These are phyloP conservation scores for Sphagnum magellanicum DNA, from an alignment of 228 moss, liverwort and hornwort genomes.

Conservation along the genomic window DNA sequence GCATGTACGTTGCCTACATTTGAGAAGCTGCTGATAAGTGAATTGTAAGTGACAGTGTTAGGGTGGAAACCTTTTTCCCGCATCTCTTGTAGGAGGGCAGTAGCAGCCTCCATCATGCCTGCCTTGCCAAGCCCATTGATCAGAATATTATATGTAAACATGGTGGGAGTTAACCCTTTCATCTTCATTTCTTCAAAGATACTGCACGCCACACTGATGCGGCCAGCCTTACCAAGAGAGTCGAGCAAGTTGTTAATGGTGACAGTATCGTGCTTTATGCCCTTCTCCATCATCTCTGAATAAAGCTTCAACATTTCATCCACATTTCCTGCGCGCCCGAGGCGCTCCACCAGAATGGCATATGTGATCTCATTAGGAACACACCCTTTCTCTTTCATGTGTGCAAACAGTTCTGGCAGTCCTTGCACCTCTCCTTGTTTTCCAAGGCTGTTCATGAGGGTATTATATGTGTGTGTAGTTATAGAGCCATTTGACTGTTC, in stretches of 20 bases:
- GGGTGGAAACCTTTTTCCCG: conserved; percentile 26
- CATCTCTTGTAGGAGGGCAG: conserved; percentile 34
- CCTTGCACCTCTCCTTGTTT: conserved; percentile 39
- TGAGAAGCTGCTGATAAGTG: conserved; percentile 28
- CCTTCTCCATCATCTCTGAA: conserved; percentile 38
- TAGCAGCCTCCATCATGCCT: conserved; percentile 40
- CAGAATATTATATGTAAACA: conserved; percentile 41
- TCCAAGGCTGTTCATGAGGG: conserved; percentile 35
- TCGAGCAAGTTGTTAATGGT: conserved; percentile 48
- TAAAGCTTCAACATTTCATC: conserved; percentile 48
- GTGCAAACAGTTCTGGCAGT: conserved; percentile 30
- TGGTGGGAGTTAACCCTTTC: conserved; percentile 25
- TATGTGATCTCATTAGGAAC: conserved; percentile 38
- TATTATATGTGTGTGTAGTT: conserved; percentile 47
- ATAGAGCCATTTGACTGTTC: conserved; percentile 19
- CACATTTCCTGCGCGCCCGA: conserved; percentile 41
- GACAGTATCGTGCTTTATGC: conserved; percentile 42
- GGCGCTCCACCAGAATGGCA: conserved; percentile 47
- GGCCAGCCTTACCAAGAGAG: conserved; percentile 40
- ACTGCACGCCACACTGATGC: conserved; percentile 26
- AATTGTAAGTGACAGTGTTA: conserved; percentile 36
- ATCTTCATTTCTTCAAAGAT: conserved; percentile 39
- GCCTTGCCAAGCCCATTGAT: conserved; percentile 39
- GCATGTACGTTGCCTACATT: conserved; percentile 33
- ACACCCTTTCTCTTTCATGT: conserved; percentile 45